Base-by-base conservation (phyloP, 1,284 basidiomycete species). In the Neotropicomus parvogracilis region DNA sequence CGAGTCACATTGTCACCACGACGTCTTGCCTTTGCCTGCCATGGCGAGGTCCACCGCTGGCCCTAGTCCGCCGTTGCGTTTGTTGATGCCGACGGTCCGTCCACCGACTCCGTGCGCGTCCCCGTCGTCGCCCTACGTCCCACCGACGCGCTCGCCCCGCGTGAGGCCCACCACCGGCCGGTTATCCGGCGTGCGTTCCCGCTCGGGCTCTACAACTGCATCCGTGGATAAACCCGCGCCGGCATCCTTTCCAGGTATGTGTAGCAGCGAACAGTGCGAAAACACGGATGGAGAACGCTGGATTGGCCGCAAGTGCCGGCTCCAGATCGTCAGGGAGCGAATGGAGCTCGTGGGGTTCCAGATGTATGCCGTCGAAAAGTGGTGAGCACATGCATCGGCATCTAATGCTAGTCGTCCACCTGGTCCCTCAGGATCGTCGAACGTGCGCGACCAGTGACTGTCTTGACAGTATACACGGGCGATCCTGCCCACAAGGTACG, bases 321-420 rank as follows among this genome's bases (percentile, higher is more conserved):
- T 80, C 48, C 73, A 79, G 57, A 65, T 79, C 35, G 72, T 72
- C 10, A 46, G 72, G 44, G 74, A 77, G 40, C 66, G 69, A 26
- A 57, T 75, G 26, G 70, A 77, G 41, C 59, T 81, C 32, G 64
- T 65, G 27, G 83, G 83, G 2, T 89, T 81, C 66, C 85, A 88
- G 66, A 74, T 90, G 50, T 89, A 89, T 64, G 88, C 86, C 0
- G 88, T 91, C 8, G 84, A 91, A 71, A 87, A 85, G 66, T 91
- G 88, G 87, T 81, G 58, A 47, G 73, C 40, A n/a, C 41, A 14
- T 10, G 32, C 46, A 11, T 21, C 29, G 10, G 13, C 44, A 26
- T n/a, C 4, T 38, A 21, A 11, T 8, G 14, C 33, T 44, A 17
- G 40, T 46, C 45, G 31, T 52, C 40, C 49, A 40, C 54, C 48